phyloP scores from a whole-genome alignment of 768 basidiomycete species.

The Trametes maxima region DNA sequence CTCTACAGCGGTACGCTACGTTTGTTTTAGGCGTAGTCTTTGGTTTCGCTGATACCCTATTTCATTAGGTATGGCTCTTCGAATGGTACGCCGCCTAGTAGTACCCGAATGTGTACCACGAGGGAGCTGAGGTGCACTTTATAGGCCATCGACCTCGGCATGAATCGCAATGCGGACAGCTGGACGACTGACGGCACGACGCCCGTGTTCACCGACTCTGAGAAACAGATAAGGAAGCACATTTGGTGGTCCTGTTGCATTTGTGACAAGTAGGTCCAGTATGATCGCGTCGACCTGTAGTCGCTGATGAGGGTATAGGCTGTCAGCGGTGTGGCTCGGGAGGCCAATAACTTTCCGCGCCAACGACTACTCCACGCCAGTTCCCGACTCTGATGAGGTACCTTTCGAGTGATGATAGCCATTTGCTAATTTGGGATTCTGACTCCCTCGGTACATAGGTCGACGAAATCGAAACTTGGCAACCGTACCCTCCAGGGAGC shows the following conservation, averaged over 20 bases:
- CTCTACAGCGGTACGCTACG: conserved; percentile 64
- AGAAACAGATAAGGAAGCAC: conserved; percentile 71
- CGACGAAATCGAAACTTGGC: conserved; percentile 60
- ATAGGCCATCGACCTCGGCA: conserved; percentile 77
- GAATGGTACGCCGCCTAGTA: conserved; percentile 53
- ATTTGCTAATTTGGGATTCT: background rate
- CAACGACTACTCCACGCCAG: conserved; percentile 23
- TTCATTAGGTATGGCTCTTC: conserved; percentile 56
- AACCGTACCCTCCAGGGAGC: conserved; percentile 44
- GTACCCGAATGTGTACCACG: too few species aligned
- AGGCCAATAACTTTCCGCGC: conserved; percentile 27
- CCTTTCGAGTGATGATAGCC: background rate
- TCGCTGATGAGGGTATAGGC: conserved; percentile 39
- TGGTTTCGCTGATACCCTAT: background rate
- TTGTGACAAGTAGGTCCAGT: conserved; percentile 59
- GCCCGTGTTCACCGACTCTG: conserved; percentile 59
- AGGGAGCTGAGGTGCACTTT: background rate
- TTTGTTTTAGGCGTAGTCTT: background rate
- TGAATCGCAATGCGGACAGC: conserved; percentile 75
- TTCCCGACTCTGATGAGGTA: conserved; percentile 60
- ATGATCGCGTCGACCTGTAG: conserved; percentile 8
- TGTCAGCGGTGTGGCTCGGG: conserved; percentile 79
- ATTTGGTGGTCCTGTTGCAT: conserved; percentile 81
- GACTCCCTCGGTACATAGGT: conserved; percentile 41
- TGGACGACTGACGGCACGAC: conserved; percentile 65